These are phyloP conservation scores for Terana coerulea DNA, from an alignment of 768 basidiomycete genomes.

Conservation along the genomic window DNA sequence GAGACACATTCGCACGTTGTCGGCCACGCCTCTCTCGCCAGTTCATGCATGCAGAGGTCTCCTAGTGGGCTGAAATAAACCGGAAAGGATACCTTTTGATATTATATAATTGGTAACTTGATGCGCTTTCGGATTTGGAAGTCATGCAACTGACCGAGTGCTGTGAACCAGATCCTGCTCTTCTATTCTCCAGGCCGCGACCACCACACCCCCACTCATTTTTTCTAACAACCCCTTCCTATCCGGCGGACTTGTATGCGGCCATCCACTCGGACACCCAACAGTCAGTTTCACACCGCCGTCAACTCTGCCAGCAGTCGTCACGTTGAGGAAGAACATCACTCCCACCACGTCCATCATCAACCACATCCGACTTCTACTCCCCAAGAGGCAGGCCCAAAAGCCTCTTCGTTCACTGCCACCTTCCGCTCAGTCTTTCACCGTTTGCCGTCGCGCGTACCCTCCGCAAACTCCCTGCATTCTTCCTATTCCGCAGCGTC, in stretches of 20 bases:
- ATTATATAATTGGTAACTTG: neutral
- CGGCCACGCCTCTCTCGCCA: neutral
- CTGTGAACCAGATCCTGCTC: conserved; percentile 5
- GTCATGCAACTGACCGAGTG: conserved; percentile 5
- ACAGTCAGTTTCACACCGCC: conserved; percentile 7
- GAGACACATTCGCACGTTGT: neutral
- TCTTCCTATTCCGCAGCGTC: conserved; percentile 39
- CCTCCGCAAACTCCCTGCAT: conserved; percentile 49
- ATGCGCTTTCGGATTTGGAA: conserved; percentile 3
- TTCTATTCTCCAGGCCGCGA: conserved; percentile 16
- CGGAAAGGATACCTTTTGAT: neutral
- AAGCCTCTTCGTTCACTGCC: conserved; percentile 22
- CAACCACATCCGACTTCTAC: conserved; percentile 16
- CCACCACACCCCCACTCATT: conserved; percentile 10
- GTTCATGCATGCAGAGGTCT: neutral
- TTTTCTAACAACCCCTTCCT: conserved; percentile 10
- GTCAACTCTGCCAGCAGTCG: conserved; percentile 5
- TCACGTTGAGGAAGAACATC: conserved; percentile 16
- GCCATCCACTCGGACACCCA: conserved; percentile 13
- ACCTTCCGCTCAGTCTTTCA: conserved; percentile 51
- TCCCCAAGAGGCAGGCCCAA: conserved; percentile 10
- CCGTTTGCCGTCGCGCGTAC: conserved; percentile 38
- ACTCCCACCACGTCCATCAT: conserved; percentile 23
- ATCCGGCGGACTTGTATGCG: conserved; percentile 9
- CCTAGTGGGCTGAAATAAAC: neutral